Base-by-base conservation (phyloP, 2,329 filamentous ascomycete genomes). In the Hypoxylon sp. region DNA sequence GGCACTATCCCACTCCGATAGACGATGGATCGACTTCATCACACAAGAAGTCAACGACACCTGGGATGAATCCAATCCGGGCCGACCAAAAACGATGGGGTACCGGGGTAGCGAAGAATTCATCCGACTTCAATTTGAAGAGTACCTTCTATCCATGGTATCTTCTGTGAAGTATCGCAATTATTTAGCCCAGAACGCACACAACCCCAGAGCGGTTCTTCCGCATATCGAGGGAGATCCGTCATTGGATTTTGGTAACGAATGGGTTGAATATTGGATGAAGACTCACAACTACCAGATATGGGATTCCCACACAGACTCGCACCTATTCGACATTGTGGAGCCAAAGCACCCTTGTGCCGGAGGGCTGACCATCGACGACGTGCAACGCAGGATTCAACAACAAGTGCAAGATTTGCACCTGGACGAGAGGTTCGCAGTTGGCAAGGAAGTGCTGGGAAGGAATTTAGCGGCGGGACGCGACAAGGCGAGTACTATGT, bases 71-170 rank as follows among this genome's bases (percentile, higher is more conserved):
- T 78, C 85, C 3, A 93, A 97, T 65, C 94, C 94, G 0, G 84
- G 85, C 56, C 82, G 90, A 36, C 94, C 94, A n/a, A 97, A 91
- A 65, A 96, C 91, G 2, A 87, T 97, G 78, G 92, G 92, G 20
- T 99, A 97, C 66, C 86, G 91, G 26, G 94, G 94, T 20, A 97
- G 91, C 57, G 94, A 99, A 73, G 94, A 97, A 69, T 97, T 97
- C 66, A 99, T 99, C 63, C 85, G 94, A 20, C 83, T 97, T 29
- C 93, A 97, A 66, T 99, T 99, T 57, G 94, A 99, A 72, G 92
- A 97, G 66, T 99, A 99, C 67, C 81, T 99, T 4, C 81, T 97
- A 16, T 90, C 91, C 0, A 80, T 99, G 56, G 83, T 97, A 31
- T 90, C 92, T 0, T 86, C 90, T 0, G 88, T 92, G 61, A 97